Percentiles rank a stretch among this genome's conserved stretches.
Evolutionary conservation across 108 stramenopile species (phyloP).

Genomic region (Cyclotella atomus): DNA sequence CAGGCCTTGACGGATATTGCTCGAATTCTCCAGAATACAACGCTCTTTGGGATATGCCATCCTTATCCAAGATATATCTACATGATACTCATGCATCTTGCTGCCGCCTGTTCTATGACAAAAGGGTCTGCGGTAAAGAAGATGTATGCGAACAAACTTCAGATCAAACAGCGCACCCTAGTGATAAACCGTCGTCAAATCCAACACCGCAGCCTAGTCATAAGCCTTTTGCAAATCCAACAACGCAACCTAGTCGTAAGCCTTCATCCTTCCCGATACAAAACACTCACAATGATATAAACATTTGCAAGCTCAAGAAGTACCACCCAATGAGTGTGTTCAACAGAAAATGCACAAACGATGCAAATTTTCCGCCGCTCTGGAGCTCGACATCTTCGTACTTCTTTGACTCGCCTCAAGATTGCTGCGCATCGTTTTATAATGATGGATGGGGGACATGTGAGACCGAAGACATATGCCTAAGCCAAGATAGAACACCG

Average conservation of each 20-base stretch:
- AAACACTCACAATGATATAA: background rate
- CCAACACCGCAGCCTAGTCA: background rate
- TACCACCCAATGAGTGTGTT: constrained; percentile 2
- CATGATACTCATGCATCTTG: background rate
- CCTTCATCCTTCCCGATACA: background rate
- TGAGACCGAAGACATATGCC: constrained; percentile 14
- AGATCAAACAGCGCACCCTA: background rate
- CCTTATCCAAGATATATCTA: background rate
- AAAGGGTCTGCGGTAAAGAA: background rate
- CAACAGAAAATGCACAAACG: constrained; percentile 13
- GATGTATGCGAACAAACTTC: background rate
- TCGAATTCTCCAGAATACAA: constrained; percentile 5
- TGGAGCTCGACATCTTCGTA: constrained; percentile 6
- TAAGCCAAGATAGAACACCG: background rate
- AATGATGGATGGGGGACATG: constrained; percentile 1
- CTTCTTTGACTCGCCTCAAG: background rate
- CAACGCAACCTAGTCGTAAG: background rate
- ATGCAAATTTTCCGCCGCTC: constrained; percentile 15
- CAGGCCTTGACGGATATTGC: background rate
- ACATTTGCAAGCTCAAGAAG: background rate
- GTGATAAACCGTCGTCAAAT: background rate
- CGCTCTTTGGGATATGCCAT: background rate
- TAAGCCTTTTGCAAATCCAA: background rate
- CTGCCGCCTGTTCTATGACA: background rate
- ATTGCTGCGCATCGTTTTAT: constrained; percentile 13